Conservation (phyloP, 768 basidiomycete genomes). For the Pleurotus tuber-regium region DNA sequence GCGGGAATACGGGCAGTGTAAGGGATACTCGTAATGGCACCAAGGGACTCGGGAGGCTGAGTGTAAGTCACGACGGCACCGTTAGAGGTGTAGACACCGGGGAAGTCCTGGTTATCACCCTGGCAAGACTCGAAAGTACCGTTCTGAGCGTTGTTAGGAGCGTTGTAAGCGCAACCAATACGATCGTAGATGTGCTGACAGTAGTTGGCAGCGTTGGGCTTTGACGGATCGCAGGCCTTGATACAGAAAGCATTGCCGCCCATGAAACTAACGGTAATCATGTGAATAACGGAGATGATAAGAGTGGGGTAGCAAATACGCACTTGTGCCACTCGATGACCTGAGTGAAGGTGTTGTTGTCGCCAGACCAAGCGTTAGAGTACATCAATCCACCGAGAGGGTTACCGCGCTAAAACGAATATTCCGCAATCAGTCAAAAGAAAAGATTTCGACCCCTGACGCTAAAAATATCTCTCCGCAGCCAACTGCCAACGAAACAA, state of each 20-base stretch:
- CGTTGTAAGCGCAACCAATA: slow-evolving; percentile 60
- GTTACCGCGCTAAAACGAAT: slow-evolving; percentile 32
- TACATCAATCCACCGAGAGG: slow-evolving; percentile 65
- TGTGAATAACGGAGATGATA: neutral
- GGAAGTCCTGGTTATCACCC: slow-evolving; percentile 46
- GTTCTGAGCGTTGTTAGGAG: slow-evolving; percentile 49
- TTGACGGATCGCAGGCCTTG: slow-evolving; percentile 56
- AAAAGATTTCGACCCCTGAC: slow-evolving; percentile 13
- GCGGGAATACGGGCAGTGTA: slow-evolving; percentile 15
- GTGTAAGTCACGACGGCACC: slow-evolving; percentile 21
- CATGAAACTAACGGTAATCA: slow-evolving; percentile 43
- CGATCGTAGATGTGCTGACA: slow-evolving; percentile 67
- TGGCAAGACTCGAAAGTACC: slow-evolving; percentile 53
- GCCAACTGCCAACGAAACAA: slow-evolving; percentile 17
- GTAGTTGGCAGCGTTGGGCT: slow-evolving; percentile 36
- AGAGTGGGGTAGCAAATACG: slow-evolving; percentile 11
- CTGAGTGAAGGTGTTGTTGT: slow-evolving; percentile 29
- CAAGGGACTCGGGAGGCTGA: slow-evolving; percentile 15
- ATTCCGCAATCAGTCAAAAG: neutral
- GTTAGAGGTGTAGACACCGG: slow-evolving; percentile 29
- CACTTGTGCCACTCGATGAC: slow-evolving; percentile 59
- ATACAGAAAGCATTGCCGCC: slow-evolving; percentile 52
- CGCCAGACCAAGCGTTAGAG: slow-evolving; percentile 43
- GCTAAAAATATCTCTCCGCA: slow-evolving; percentile 50
- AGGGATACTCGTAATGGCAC: slow-evolving; percentile 10